phyloP scores from a whole-genome alignment of 2,329 filamentous ascomycete genomes.

The Knoxdaviesia capensis region DNA sequence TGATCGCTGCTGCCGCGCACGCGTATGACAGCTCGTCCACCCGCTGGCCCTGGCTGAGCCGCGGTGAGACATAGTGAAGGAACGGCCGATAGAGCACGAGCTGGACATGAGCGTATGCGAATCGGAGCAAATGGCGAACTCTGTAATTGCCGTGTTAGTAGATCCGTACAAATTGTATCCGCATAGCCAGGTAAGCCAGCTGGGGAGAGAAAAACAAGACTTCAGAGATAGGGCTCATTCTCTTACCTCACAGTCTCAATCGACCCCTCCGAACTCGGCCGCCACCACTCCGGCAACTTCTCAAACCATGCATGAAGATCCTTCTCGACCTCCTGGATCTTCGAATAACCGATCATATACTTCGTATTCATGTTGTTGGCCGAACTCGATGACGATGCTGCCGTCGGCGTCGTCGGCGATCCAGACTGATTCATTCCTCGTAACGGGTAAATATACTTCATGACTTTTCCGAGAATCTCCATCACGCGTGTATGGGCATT shows the following conservation, averaged over 20 bases:
- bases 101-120: slow-evolving; percentile 68
- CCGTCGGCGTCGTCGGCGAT: slow-evolving; percentile 13
- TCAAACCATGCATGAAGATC: slow-evolving; percentile 45
- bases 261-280: slow-evolving; percentile 57
- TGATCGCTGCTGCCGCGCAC: slow-evolving; percentile 42
- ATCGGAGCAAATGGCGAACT: slow-evolving; percentile 54
- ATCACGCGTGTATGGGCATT: slow-evolving; percentile 46
- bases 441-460: slow-evolving; percentile 39
- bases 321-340: slow-evolving; percentile 43
- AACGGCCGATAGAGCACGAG: slow-evolving; percentile 71
- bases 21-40: slow-evolving; percentile 65
- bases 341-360: slow-evolving; percentile 41
- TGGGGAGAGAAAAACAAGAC: no score
- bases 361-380: no score
- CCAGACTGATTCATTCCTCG: slow-evolving; percentile 26
- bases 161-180: background rate
- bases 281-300: slow-evolving; percentile 52
- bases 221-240: background rate
- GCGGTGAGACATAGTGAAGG: slow-evolving; percentile 59
- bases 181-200: background rate
- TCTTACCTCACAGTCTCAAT: slow-evolving; percentile 57
- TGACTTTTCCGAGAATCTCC: slow-evolving; percentile 41
- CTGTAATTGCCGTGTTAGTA: slow-evolving; percentile 11
- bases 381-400: no score
- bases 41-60: slow-evolving; percentile 30